These are phyloP conservation scores for Trichocladium uniseriatum DNA, from an alignment of 495 filamentous ascomycete genomes.

Conservation along the genomic window DNA sequence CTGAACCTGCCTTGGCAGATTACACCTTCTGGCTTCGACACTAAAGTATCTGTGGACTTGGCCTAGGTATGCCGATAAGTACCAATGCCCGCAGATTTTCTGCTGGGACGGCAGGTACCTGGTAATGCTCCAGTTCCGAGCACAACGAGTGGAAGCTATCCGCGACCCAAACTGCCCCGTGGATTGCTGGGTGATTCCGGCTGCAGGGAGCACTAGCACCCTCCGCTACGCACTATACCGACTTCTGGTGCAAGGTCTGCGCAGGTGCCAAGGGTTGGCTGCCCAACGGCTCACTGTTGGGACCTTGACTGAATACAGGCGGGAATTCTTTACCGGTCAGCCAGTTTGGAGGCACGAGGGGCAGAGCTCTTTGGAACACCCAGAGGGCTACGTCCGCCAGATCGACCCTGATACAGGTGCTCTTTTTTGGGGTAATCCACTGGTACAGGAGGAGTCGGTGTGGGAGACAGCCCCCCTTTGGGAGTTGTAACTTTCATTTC, in stretches of 20 bases:
- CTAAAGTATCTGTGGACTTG: neutral
- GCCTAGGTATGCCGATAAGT: slow-evolving; percentile 4
- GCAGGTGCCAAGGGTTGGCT: slow-evolving; percentile 4
- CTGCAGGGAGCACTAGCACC: neutral
- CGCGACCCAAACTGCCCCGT: neutral
- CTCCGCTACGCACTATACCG: slow-evolving; percentile 5
- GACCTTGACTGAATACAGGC: too few relatives aligned
- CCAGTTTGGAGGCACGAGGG: too few relatives aligned
- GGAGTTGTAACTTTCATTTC: too few relatives aligned
- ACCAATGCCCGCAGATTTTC: neutral
- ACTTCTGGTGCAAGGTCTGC: slow-evolving; percentile 1
- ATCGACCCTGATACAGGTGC: too few relatives aligned
- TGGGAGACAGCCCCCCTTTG: too few relatives aligned
- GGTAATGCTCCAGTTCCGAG: neutral
- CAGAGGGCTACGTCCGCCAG: too few relatives aligned
- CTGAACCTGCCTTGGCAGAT: neutral
- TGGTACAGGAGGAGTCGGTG: too few relatives aligned
- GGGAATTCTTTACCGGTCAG: too few relatives aligned
- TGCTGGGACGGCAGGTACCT: neutral
- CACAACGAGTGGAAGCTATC: neutral
- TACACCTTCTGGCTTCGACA: neutral
- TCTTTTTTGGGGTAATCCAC: too few relatives aligned
- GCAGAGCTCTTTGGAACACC: too few relatives aligned
- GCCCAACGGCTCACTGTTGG: too few relatives aligned
- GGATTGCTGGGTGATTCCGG: neutral